Percentiles rank a stretch among this genome's conserved stretches.
Conservation (phyloP, 2,329 filamentous ascomycete species). For the Dactylonectria macrodidyma region DNA sequence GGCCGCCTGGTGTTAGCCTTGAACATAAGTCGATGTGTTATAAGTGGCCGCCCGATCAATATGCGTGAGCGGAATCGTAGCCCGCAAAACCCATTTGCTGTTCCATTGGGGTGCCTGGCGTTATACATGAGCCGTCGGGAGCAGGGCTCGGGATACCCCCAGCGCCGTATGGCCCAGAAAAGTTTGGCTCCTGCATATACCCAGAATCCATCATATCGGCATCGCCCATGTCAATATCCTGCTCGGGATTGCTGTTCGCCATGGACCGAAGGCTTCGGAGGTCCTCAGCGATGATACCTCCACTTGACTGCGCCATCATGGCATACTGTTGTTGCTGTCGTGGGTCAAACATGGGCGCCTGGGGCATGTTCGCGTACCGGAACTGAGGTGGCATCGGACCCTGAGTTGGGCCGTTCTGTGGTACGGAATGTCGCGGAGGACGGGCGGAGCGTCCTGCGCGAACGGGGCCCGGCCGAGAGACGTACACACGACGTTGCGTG, state of each 20-base stretch:
- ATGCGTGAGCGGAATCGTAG: constrained; percentile 33
- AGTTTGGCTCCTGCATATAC: constrained; percentile 42
- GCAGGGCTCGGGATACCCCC: constrained; percentile 43
- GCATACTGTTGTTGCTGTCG: constrained; percentile 50
- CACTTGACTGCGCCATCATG: constrained; percentile 48
- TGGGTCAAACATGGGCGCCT: constrained; percentile 47
- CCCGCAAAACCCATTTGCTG: constrained; percentile 31
- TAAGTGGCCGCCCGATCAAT: constrained; percentile 11
- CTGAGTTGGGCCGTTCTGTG: constrained; percentile 28
- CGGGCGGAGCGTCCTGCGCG: constrained; percentile 50
- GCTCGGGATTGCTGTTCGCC: constrained; percentile 49
- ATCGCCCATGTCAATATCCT: constrained; percentile 56
- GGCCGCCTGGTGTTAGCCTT: neutral
- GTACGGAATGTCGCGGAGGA: constrained; percentile 46
- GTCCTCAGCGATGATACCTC: constrained; percentile 56
- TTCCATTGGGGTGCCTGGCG: constrained; percentile 33
- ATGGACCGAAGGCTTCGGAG: constrained; percentile 54
- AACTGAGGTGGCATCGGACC: constrained; percentile 43
- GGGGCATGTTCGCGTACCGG: constrained; percentile 41
- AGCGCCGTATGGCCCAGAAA: constrained; percentile 41
- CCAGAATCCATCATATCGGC: constrained; percentile 50
- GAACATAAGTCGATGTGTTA: neutral
- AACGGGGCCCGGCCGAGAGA: constrained; percentile 47
- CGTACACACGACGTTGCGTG: constrained; percentile 53
- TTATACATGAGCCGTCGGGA: constrained; percentile 41